phyloP scores from a whole-genome alignment of 345 rosid genomes.

The Camelina laxa region DNA sequence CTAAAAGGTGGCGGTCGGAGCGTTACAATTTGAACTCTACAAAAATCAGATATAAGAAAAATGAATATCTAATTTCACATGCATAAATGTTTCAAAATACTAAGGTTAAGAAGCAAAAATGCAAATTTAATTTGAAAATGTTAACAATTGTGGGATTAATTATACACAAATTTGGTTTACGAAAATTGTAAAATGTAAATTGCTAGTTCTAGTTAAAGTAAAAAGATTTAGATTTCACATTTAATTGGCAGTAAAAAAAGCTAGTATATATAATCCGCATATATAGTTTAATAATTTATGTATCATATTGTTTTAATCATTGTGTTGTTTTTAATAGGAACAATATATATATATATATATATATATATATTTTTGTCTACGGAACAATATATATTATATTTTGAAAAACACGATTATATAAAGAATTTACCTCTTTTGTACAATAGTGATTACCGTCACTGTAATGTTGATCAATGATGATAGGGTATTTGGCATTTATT shows the following conservation, averaged over 20 bases:
- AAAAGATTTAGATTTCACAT: too few species aligned
- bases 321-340: not conserved
- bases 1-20: too few species aligned
- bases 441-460: not conserved
- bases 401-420: not conserved
- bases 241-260: too few species aligned
- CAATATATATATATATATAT: too few species aligned
- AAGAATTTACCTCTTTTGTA: not conserved
- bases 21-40: too few species aligned
- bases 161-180: not conserved
- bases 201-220: not conserved
- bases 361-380: too few species aligned
- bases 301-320: too few species aligned
- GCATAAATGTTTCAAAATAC: not conserved
- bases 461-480: constrained; percentile 31
- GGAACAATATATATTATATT: too few species aligned
- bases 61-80: not conserved
- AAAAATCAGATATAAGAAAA: not conserved
- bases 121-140: not conserved
- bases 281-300: too few species aligned
- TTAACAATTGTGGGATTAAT: not conserved
- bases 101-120: not conserved
- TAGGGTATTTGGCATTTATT: not conserved
- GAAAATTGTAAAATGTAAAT: not conserved
- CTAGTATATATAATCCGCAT: too few species aligned